These are phyloP conservation scores for Hirsutella rhossiliensis DNA, from an alignment of 2,329 filamentous ascomycete species.

Conservation along the genomic window DNA sequence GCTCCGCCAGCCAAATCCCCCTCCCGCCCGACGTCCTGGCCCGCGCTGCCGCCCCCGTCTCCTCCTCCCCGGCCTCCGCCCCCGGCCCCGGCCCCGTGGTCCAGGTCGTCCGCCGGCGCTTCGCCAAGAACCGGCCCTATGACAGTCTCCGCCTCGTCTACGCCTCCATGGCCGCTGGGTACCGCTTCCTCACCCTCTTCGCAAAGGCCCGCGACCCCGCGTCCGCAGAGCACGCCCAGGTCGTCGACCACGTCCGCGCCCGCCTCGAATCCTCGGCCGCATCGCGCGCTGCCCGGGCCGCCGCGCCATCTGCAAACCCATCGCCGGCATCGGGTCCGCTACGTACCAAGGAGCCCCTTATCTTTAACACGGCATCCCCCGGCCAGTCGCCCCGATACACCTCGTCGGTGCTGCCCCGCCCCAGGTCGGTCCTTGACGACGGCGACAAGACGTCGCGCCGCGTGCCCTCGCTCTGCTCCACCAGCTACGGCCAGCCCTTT, in stretches of 20 bases:
- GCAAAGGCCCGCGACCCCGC: conserved; percentile 22
- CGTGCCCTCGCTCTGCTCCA: conserved; percentile 43
- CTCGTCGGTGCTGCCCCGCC: conserved; percentile 32
- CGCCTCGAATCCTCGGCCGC: conserved; percentile 9
- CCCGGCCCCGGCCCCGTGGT: conserved; percentile 13
- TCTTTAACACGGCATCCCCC: conserved; percentile 20
- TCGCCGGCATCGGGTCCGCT: background rate
- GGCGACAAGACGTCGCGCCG: conserved; percentile 13
- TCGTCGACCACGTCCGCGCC: conserved; percentile 28
- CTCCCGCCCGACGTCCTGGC: conserved; percentile 23
- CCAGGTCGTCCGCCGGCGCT: conserved; percentile 48
- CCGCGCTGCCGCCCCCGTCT: conserved; percentile 14
- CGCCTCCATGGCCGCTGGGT: conserved; percentile 53
- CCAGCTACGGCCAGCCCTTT: conserved; percentile 47
- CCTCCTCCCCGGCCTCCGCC: no score
- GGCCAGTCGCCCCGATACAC: conserved; percentile 33
- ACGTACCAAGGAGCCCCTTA: conserved; percentile 13
- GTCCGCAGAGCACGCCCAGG: conserved; percentile 25
- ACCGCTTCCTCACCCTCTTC: conserved; percentile 40
- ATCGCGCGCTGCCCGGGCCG: conserved; percentile 5
- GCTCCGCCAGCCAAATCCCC: conserved; percentile 39
- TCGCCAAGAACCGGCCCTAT: conserved; percentile 46
- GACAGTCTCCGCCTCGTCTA: conserved; percentile 48
- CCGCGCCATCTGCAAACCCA: conserved; percentile 6
- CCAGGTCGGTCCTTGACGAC: conserved; percentile 30